phyloP scores from a whole-genome alignment of 192 early-diverging fungal species.

The Physocladia obscura region DNA sequence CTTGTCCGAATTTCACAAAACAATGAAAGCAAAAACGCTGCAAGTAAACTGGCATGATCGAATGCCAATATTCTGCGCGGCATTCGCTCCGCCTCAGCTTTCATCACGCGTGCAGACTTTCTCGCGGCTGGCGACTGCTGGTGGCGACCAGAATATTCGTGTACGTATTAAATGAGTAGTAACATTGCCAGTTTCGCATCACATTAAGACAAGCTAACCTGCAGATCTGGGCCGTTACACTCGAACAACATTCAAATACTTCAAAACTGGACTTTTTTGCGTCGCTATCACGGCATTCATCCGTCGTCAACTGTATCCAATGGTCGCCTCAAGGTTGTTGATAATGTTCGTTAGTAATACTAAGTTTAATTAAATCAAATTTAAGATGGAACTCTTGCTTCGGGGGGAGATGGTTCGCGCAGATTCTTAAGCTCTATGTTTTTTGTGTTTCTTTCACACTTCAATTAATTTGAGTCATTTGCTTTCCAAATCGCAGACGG shows the following conservation, averaged over 20 bases:
- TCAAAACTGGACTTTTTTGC: constrained; percentile 76
- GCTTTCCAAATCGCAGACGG: constrained; percentile 57
- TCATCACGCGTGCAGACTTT: not conserved
- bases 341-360: not conserved
- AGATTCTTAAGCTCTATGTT: too few species aligned
- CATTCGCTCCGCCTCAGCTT: constrained; percentile 68
- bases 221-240: constrained; percentile 57
- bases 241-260: constrained; percentile 42
- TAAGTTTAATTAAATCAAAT: not conserved
- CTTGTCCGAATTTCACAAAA: too few species aligned
- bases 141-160: constrained; percentile 86
- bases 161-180: too few species aligned
- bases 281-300: constrained; percentile 79
- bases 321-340: constrained; percentile 71
- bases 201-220: not conserved
- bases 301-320: constrained; percentile 89
- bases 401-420: constrained; percentile 88
- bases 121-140: constrained; percentile 81
- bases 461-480: constrained; percentile 2
- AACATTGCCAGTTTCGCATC: too few species aligned
- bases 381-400: constrained; percentile 68
- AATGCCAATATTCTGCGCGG: constrained; percentile 84
- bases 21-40: constrained; percentile 69
- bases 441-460: too few species aligned
- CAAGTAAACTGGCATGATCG: constrained; percentile 96